Evolutionary conservation across 1,284 basidiomycete genomes (phyloP).

Genomic region (Anthracocystis panici-leucophaei): DNA sequence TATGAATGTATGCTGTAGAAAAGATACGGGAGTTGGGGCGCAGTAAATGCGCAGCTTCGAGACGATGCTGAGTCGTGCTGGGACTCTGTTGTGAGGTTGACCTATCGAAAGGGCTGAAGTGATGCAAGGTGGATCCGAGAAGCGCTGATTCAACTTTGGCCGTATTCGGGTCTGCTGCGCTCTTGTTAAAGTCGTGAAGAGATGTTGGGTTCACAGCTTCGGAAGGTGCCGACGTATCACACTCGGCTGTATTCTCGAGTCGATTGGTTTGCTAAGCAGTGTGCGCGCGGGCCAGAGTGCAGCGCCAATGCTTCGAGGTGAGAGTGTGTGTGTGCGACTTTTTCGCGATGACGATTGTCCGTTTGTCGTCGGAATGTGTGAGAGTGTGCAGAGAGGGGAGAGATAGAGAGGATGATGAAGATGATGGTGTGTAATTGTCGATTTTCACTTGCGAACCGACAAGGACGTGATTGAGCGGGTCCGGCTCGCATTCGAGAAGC

Average conservation of each 20-base stretch:
- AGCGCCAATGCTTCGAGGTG: neutral
- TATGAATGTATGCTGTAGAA: neutral
- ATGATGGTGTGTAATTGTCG: too few relatives aligned
- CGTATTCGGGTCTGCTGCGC: neutral
- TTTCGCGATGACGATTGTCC: too few relatives aligned
- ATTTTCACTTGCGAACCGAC: too few relatives aligned
- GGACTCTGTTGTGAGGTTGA: neutral
- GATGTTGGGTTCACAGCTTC: neutral
- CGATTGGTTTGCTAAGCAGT: too few relatives aligned
- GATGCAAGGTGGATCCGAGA: neutral
- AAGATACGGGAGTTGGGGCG: neutral
- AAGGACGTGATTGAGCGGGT: too few relatives aligned
- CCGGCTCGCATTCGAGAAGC: neutral
- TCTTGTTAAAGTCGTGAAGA: neutral
- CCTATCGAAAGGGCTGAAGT: neutral
- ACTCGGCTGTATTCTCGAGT: neutral
- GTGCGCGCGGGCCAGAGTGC: neutral
- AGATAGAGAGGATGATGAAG: too few relatives aligned
- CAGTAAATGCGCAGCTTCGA: neutral
- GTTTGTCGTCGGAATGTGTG: too few relatives aligned
- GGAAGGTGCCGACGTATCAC: neutral
- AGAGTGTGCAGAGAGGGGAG: too few relatives aligned
- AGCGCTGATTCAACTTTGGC: neutral
- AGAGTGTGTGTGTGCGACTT: neutral
- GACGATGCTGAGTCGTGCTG: conserved; percentile 1